Base-by-base conservation (phyloP, 2,329 filamentous ascomycete species). In the Trichophyton schoenleinii region DNA sequence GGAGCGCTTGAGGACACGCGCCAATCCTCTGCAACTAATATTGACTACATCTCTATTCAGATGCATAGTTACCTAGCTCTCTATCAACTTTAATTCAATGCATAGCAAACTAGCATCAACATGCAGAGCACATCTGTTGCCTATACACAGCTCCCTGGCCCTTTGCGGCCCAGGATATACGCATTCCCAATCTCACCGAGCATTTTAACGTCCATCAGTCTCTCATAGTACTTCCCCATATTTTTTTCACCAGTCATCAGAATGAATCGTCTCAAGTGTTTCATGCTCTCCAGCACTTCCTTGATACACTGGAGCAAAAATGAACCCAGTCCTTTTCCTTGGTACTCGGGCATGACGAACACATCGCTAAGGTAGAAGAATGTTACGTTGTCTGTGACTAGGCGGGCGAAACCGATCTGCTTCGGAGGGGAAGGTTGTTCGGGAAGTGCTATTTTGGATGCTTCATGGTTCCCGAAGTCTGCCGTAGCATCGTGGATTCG, bases 361-460 rank as follows among this genome's bases (percentile, higher is more conserved):
- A 88, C 83, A 67, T 89, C 87, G 28, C 86, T 86, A 44, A 87
- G 72, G 67, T 87, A 90, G 38, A 81, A 84, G 66, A 88, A 83
- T 0, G 86, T 87, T 55, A 83, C 79, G 67, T 82, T 80, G 71
- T 90, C 87, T 7, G 87, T 90, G 59, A 89, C 75, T n/a, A 87
- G 71, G 38, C 87, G 78, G 1, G 79, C 80, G 61, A 86, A 78
- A 0, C 84, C 84, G 57, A 87, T 75, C 66, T 79, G 74, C n/a
- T 71, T 69, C 8, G 67, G 68, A 59, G 8, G 61, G 48, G n/a
- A 62, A 34, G 22, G 52, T 57, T 38, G 52, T 41, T 9, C 52
- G 6, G 36, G 55, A n/a, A n/a, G 15, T 6, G 13, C 38, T 41
- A n/a, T 13, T 41, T 11, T n/a, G 11, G 41, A 15, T 49, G 67